Evolutionary conservation across 139 green algal genomes (phyloP).

Genomic region (Yamagishiella unicocca): DNA sequence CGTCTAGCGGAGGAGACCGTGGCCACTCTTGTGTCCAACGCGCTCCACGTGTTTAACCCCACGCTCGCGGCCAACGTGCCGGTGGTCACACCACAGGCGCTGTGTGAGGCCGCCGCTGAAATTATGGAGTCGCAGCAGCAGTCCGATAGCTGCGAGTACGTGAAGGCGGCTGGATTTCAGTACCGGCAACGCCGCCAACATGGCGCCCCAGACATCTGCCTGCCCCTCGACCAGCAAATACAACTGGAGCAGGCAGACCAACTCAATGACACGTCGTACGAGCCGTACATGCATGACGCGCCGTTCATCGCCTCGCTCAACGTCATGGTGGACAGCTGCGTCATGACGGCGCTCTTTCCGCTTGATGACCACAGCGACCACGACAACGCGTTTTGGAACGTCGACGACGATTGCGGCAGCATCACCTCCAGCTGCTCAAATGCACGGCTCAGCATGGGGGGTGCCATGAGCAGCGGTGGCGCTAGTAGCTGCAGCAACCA

Average conservation of each 20-base stretch:
- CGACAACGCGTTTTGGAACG: background rate
- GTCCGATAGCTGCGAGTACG: background rate
- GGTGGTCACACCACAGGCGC: constrained; percentile 39
- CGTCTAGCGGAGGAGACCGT: constrained; percentile 42
- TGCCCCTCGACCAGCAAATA: no score
- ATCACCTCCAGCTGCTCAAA: constrained; percentile 8
- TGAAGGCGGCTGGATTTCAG: background rate
- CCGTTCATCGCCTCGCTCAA: background rate
- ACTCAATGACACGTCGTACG: no score
- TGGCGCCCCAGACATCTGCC: no score
- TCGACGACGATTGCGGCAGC: constrained; percentile 37
- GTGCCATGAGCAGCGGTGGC: background rate
- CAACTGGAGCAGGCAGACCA: no score
- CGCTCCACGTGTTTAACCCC: constrained; percentile 46
- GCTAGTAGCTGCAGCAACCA: constrained; percentile 18
- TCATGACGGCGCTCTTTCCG: background rate
- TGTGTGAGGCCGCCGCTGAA: constrained; percentile 35
- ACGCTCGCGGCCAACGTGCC: constrained; percentile 30
- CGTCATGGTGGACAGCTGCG: constrained; percentile 13
- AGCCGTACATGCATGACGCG: constrained; percentile 25
- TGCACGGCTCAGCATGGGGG: constrained; percentile 11
- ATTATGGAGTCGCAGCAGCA: constrained; percentile 15
- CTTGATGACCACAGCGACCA: background rate
- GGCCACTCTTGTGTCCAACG: constrained; percentile 32
- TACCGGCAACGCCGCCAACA: no score